Evolutionary conservation across 345 rosid species (phyloP), one percentile per base, ranked within the genome.

Genomic region (Mercurialis annua): DNA sequence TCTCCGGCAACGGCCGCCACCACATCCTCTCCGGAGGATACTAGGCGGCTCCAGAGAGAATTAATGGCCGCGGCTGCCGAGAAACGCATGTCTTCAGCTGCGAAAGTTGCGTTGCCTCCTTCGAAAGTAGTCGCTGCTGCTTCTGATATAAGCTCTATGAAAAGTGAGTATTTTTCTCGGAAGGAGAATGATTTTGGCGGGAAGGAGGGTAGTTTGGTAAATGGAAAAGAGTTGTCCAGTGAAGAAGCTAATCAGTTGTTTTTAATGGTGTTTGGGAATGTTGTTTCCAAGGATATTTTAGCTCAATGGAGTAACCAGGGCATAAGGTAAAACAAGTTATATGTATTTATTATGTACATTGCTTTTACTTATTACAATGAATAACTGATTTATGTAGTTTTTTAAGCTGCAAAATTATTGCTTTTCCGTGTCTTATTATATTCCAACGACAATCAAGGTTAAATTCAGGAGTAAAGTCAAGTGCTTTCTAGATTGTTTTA

Each of bases 281-380:
- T 73, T 5, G 93, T 92, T 48, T 86, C 98, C 0, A 94, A 78
- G 74, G 87, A 78, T 70, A 76, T 92, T 56, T 92, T 92, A 42
- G 86, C 89, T 11, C 99, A 90, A 81, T 93, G 97, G 98, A 85
- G 85, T 80, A 93, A 93, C 74, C 98, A 93, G 81, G 98, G 98
- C 31, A 90, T 95, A 62, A 90, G 97, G 99, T 95, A 84, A 43
- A 33, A 8, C 26, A 58, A 58, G 10, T 33, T 31, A 10, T 10
- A 2, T 10, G 48, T 10, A 44, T 44, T 44, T 47, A 21, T 51
- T 23, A 38, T 36, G 21, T 36, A 23, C 66, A 63, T 43, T 43
- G 15, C 1, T 51, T 20, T 51, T 51, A 5, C 10, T 21, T 23
- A 4, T 14, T 1, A 46, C 3, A 40, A 17, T 40, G 31, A 4